Conservation (phyloP, 225 moss, liverwort and hornwort genomes). For the Pleurozium schreberi region DNA sequence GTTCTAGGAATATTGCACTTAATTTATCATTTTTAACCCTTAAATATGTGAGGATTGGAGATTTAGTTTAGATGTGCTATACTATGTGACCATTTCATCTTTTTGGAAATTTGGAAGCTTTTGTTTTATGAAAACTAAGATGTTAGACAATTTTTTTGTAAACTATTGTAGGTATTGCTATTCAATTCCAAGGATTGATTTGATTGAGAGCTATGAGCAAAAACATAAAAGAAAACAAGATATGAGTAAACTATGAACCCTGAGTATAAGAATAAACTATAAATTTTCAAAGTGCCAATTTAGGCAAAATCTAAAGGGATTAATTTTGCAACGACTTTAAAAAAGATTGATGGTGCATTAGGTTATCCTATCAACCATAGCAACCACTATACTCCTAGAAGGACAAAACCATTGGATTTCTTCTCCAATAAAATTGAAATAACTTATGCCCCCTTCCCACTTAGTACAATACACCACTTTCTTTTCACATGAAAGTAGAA, state of each 20-base stretch:
- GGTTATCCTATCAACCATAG: fast-evolving
- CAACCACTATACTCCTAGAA: not conserved
- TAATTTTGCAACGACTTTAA: not conserved
- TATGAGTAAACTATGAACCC: not conserved
- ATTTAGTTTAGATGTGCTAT: not conserved
- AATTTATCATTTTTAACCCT: not conserved
- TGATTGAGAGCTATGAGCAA: not conserved
- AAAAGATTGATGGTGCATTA: too few species aligned
- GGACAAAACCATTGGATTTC: not conserved
- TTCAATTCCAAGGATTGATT: not conserved
- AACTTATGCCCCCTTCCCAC: not conserved
- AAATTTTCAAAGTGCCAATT: not conserved
- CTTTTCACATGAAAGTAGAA: not conserved
- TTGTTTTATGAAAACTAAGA: not conserved
- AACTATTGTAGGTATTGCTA: not conserved
- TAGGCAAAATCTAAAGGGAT: not conserved
- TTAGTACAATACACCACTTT: not conserved
- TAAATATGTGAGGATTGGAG: fast-evolving
- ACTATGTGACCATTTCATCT: not conserved
- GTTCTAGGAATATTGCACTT: not conserved
- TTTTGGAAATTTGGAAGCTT: not conserved
- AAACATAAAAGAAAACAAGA: not conserved
- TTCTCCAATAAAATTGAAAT: not conserved
- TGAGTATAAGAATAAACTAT: not conserved
- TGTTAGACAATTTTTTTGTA: too few species aligned